Evolutionary conservation across 2,329 filamentous ascomycete genomes (phyloP).

Genomic region (Mariannaea sp.): DNA sequence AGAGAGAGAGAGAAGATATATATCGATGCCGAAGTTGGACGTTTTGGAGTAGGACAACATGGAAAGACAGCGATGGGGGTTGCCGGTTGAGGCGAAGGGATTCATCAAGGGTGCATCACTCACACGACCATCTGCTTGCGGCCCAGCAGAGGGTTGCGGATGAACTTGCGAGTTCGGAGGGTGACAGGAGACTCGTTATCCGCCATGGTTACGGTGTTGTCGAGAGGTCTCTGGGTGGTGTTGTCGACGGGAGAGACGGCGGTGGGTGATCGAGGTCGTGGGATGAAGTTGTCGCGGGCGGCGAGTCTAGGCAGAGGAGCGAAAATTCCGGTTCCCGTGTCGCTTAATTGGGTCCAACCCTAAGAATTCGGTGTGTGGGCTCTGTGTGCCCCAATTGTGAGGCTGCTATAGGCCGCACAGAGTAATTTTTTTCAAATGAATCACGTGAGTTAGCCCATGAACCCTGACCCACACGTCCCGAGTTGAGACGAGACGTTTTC

Average conservation of each 20-base stretch:
- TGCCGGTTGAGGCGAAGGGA: slow-evolving; percentile 11
- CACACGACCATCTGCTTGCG: slow-evolving; percentile 99
- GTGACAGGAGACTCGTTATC: slow-evolving; percentile 78
- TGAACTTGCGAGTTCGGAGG: slow-evolving; percentile 99
- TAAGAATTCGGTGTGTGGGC: slow-evolving; percentile 39
- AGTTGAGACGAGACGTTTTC: no score
- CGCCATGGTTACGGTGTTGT: slow-evolving; percentile 76
- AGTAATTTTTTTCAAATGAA: slow-evolving; percentile 7
- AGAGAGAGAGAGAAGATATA: slow-evolving; percentile 5
- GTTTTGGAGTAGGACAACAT: no score
- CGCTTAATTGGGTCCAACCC: slow-evolving; percentile 54
- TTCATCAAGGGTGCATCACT: slow-evolving; percentile 51
- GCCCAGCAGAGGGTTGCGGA: slow-evolving; percentile 98
- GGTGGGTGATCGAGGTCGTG: slow-evolving; percentile 39
- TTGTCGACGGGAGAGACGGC: slow-evolving; percentile 40
- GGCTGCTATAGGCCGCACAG: slow-evolving; percentile 18
- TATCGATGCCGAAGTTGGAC: no score
- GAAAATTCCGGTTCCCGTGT: slow-evolving; percentile 46
- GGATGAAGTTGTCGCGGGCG: slow-evolving; percentile 41
- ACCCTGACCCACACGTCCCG: background rate
- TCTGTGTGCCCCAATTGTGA: slow-evolving; percentile 28
- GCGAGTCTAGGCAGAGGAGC: slow-evolving; percentile 37
- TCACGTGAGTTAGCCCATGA: slow-evolving; percentile 28
- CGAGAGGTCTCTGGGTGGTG: slow-evolving; percentile 42
- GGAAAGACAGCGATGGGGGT: slow-evolving; percentile 18